Evolutionary conservation across 352 stramenopile genomes (phyloP).

Genomic region (Phytopythium ostracodes): DNA sequence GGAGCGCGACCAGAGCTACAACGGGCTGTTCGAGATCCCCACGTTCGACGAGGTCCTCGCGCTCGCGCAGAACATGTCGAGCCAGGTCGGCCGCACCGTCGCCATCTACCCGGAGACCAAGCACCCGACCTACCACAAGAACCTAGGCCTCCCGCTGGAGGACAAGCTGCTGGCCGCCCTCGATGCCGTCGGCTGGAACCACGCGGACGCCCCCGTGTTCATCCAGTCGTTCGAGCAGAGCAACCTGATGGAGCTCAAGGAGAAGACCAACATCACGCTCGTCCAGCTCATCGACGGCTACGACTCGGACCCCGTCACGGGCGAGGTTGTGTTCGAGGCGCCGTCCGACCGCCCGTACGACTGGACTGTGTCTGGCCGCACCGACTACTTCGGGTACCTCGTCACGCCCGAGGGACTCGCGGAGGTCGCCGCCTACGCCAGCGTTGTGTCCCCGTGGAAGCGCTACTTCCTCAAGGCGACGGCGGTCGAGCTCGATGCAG

Average conservation of each 20-base stretch:
- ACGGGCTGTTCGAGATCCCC: conserved; percentile 85
- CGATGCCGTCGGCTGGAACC: conserved; percentile 60
- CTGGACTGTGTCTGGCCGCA: conserved; percentile 58
- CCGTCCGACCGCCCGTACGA: conserved; percentile 55
- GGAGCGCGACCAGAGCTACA: conserved; percentile 75
- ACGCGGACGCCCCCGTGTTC: conserved; percentile 55
- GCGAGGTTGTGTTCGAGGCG: conserved; percentile 36
- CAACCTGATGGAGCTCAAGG: conserved; percentile 67
- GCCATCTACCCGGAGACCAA: conserved; percentile 90
- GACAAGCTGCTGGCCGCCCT: conserved; percentile 74
- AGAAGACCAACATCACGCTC: conserved; percentile 66
- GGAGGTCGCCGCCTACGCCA: conserved; percentile 61
- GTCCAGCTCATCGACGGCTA: conserved; percentile 74
- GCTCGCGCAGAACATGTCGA: conserved; percentile 64
- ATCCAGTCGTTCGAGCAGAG: conserved; percentile 77
- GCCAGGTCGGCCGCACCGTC: conserved; percentile 50
- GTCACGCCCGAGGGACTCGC: conserved; percentile 51
- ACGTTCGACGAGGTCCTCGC: conserved; percentile 88
- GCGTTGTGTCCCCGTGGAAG: conserved; percentile 80
- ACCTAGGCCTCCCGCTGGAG: conserved; percentile 66
- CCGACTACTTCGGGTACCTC: conserved; percentile 46
- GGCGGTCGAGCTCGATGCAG: conserved; percentile 31
- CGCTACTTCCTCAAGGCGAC: conserved; percentile 64
- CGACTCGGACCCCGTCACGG: conserved; percentile 52
- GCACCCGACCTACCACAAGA: conserved; percentile 72